Percentiles rank a stretch among this genome's conserved stretches.
These are phyloP conservation scores for Vanrija pseudolonga DNA, from an alignment of 1,284 basidiomycete species.

Conservation along the genomic window DNA sequence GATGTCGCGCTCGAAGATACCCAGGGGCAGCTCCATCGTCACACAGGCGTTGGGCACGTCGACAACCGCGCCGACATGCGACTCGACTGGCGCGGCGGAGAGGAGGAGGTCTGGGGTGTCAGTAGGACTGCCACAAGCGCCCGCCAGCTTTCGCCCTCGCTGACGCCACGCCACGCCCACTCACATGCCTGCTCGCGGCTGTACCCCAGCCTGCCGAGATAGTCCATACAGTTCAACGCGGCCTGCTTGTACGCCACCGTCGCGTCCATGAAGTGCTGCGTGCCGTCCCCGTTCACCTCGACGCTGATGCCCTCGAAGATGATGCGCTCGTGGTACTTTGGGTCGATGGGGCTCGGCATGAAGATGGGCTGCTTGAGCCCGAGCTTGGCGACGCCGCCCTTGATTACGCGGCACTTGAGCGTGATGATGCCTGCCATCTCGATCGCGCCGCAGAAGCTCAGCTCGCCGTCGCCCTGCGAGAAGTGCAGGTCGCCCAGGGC, in stretches of 20 bases:
- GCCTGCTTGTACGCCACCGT: conserved; percentile 64
- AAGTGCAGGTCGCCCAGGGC: conserved; percentile 75
- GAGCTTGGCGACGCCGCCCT: conserved; percentile 6
- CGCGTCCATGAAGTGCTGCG: conserved; percentile 10
- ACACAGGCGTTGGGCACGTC: conserved; percentile 75
- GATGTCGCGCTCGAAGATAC: conserved; percentile 71
- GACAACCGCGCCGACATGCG: conserved; percentile 67
- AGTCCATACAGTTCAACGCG: conserved; percentile 69
- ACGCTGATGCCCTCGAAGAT: conserved; percentile 11
- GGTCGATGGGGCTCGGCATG: conserved; percentile 12
- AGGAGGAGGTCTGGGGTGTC: conserved; percentile 59
- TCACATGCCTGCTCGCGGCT: conserved; percentile 61
- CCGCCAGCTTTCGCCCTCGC: too few species aligned
- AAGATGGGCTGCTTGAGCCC: conserved; percentile 14
- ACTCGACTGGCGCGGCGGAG: conserved; percentile 68
- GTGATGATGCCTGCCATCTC: conserved; percentile 42
- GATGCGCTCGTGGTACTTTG: conserved; percentile 15
- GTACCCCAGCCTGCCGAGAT: conserved; percentile 54
- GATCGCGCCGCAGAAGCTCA: conserved; percentile 13
- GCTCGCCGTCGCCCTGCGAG: conserved; percentile 71
- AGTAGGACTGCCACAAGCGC: too few species aligned
- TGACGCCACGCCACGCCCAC: background rate
- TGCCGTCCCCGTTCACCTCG: conserved; percentile 13
- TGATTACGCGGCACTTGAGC: conserved; percentile 5
- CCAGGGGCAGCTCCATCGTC: conserved; percentile 64